Evolutionary conservation across 257 asterid species (phyloP), one percentile per base, ranked within the genome.

Genomic region (Capsicum chinense): DNA sequence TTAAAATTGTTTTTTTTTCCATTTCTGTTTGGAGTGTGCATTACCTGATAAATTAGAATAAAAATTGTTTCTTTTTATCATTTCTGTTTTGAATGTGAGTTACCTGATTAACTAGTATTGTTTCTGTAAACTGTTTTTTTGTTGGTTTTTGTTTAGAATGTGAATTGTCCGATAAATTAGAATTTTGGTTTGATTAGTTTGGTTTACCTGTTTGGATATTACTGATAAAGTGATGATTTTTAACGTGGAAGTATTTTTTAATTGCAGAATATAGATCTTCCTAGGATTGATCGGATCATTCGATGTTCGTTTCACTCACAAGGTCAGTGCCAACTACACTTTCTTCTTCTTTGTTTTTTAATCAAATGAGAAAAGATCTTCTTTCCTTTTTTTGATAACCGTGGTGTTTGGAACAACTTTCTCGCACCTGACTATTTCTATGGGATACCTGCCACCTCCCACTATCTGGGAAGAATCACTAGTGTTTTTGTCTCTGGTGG

Each of bases 281-380:
- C 97, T 42, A 91, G 97, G 88, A 89, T 96, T 64, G 99, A 96
- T 90, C 94, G 98, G 88, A 93, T 93, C 80, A 90, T 93, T 79
- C 93, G 92, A 68, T 94, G 98, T 89, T 96, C 99, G 3, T 93
- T 94, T 85, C 92, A 82, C 76, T 94, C 96, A 21, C 97, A 92
- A 92, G 99, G 99, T 94, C 82, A 62, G 66, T 71, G 57, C 47
- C 54, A 56, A 11, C 1, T 67, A 35, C 68, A 21, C 26, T 86
- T 82, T 70, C 35, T 83, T 70, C 26, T 85, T 10, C 84, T 13
- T 21, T 26, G 26, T 26, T 26, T 26, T 60, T 57, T n/a, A 63
- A 17, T 70, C 79, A 69, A 69, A 69, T 69, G 56, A 42, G 26
- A 58, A 58, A 58, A 37, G 0, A 9, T 39, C 3, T 39, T 3